Base-by-base conservation (phyloP, 2,329 filamentous ascomycete species). In the Colletotrichum sp. region DNA sequence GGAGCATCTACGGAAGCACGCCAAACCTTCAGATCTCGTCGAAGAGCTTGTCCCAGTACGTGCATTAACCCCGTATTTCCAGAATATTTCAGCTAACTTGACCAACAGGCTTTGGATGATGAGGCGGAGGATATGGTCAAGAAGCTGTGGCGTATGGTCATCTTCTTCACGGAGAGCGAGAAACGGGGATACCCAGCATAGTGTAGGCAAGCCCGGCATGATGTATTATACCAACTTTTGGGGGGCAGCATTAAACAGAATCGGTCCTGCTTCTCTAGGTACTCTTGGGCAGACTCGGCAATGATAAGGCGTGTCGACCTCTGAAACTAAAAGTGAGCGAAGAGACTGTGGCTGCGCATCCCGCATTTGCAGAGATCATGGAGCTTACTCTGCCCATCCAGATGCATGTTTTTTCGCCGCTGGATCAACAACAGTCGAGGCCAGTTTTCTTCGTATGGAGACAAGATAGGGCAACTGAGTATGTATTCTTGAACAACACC, bases 121-220 rank as follows among this genome's bases (percentile, higher is more conserved):
- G 97, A 99, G 82, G 96, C 96, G 13, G 96, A 98, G 84, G 93
- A 95, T 30, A 87, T 99, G 79, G 96, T 99, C 66, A 98, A 95
- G 91, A 99, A 98, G 87, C 90, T 99, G 43, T 99, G 97, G 97
- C 92, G 96, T 67, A 98, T 99, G 95, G 93, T 98, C 74, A 98
- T 99, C 81, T 99, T 98, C 92, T 98, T 96, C 81, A 97, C 95
- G 7, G 96, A 99, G 85, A 95, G 94, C 81, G 96, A 98, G 90
- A 98, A 97, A 87, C 90, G 96, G 78, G 96, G 96, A 3, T 88
- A 98, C 76, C 94, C 94, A 24, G 91, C 92, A 66, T 95, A 88
- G 64, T 60, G 57, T 73, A 74, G 70, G 70, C 70, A 76, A 26
- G 21, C 43, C 28, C 78, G 71, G 13, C 34, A 65, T 69, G 59